Base-by-base conservation (phyloP, 306 rosid genomes). In the Pyrus communis region DNA sequence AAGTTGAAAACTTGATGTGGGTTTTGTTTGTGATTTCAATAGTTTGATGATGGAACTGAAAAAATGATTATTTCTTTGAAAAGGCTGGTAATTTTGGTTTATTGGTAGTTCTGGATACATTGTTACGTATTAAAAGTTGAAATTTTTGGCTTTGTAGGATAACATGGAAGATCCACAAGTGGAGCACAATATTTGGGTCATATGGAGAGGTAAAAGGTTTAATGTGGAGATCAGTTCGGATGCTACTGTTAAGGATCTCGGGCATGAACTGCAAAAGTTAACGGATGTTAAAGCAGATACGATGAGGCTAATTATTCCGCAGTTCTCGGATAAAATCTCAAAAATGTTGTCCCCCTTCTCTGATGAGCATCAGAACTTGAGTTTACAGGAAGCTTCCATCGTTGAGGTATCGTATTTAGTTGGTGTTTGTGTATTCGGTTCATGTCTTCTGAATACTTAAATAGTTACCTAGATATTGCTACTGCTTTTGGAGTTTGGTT, bases 181-280 rank as follows among this genome's bases (percentile, higher is more conserved):
- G 74, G 19, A 67, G 14, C 74, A 73, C 52, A 73, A 79, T 30
- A 58, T 92, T 71, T 82, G 85, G 7, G 89, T 90, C 45, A 70
- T 85, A 67, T 92, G 99, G 99, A 84, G 99, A 83, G 94, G 91
- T 63, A 90, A 86, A 65, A 92, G 83, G 78, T 89, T 89, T 82
- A 63, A 38, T 25, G 82, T 92, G 15, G 89, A 87, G 71, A 87
- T 90, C 82, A 81, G 79, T 78, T 68, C 67, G 14, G 74, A 58
- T 70, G 84, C 92, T 67, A 89, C 84, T 75, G 79, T 95, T 63
- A 89, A 88, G 86, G 97, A 92, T 69, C 91, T 95, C 23, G 97
- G 97, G 74, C 78, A 88, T 35, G 84, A 95, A 69, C 84, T 92
- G 81, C 92, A 81, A 62, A 85, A 82, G 63, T 75, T 89, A 55